phyloP scores from a whole-genome alignment of 2,329 filamentous ascomycete genomes.

The Colletotrichum liaoningense region DNA sequence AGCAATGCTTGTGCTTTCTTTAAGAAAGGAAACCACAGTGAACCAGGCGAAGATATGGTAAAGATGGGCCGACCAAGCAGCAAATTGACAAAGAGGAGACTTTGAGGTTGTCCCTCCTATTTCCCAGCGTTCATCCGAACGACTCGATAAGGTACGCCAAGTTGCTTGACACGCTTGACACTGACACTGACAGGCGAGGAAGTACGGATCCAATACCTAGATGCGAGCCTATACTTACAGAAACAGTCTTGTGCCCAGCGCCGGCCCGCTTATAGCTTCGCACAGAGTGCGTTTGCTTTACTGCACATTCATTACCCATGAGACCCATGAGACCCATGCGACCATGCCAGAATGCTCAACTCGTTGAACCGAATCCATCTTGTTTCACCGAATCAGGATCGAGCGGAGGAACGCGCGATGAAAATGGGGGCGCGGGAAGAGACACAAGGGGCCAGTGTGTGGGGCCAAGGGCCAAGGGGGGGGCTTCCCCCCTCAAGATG shows the following conservation, averaged over 20 bases:
- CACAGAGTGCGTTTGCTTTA: neutral
- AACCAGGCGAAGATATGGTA: neutral
- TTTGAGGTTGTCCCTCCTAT: neutral
- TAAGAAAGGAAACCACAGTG: neutral
- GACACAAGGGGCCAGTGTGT: neutral
- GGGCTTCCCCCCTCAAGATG: constrained; percentile 3
- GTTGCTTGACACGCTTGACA: neutral
- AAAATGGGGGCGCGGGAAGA: constrained; percentile 28
- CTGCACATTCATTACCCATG: neutral
- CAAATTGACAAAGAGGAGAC: neutral
- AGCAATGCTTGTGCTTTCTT: neutral
- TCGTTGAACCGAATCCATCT: neutral
- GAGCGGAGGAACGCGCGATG: constrained; percentile 22
- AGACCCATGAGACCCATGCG: constrained; percentile 10
- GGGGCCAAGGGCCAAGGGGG: neutral
- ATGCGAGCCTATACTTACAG: neutral
- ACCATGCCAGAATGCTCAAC: constrained; percentile 1
- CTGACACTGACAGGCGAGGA: neutral
- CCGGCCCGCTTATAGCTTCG: neutral
- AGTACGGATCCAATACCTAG: neutral
- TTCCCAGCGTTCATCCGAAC: neutral
- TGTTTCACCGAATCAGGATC: constrained; percentile 29
- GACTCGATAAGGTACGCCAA: neutral
- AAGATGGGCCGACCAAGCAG: neutral
- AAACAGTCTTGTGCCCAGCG: neutral